Evolutionary conservation across 1,284 basidiomycete genomes (phyloP), one percentile per base, ranked within the genome.

Genomic region (Testicularia cyperi): DNA sequence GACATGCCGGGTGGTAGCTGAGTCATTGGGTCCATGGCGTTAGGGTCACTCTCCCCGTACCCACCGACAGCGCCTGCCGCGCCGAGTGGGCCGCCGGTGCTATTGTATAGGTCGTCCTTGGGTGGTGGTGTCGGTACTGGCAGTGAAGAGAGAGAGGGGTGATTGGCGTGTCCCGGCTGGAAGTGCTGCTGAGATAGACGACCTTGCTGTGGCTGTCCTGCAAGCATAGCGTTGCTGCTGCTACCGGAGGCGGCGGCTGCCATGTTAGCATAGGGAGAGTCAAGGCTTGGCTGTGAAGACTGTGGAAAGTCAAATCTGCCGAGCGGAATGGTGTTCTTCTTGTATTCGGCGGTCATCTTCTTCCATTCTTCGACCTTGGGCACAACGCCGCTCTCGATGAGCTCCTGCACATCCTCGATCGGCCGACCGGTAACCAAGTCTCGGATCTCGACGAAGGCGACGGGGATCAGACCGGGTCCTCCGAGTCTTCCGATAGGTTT

Each of bases 361-460:
- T 97, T 97, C 95, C 95, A 99, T 63, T 97, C 92, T 75, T 97
- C 94, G 12, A 98, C 92, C 63, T 86, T 87, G 18, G 95, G 95
- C 12, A 98, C 82, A 49, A 88, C 86, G 16, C 89, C 89, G 20
- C 83, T 83, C 69, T 89, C 85, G 77, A 95, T 90, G 52, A 95
- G 82, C 18, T 83, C 81, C 20, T 85, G 83, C 6, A 94, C 82
- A 56, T 91, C 86, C 18, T 82, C 79, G 56, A 82, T 49, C 13
- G 58, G 58, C 40, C 62, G 35, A 14, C 77, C 91, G 4, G 92
- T 90, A 6, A 84, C 80, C 16, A 92, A 90, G 78, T 99, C 92
- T 48, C 90, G 87, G 29, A 98, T 87, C 78, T 96, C 88, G 58
- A 99, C 92, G 77, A 97, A 98, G 1, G 91, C 85, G 24, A 91